These are phyloP conservation scores for Barbatosphaeria neglecta DNA, from an alignment of 495 filamentous ascomycete genomes.

Conservation along the genomic window DNA sequence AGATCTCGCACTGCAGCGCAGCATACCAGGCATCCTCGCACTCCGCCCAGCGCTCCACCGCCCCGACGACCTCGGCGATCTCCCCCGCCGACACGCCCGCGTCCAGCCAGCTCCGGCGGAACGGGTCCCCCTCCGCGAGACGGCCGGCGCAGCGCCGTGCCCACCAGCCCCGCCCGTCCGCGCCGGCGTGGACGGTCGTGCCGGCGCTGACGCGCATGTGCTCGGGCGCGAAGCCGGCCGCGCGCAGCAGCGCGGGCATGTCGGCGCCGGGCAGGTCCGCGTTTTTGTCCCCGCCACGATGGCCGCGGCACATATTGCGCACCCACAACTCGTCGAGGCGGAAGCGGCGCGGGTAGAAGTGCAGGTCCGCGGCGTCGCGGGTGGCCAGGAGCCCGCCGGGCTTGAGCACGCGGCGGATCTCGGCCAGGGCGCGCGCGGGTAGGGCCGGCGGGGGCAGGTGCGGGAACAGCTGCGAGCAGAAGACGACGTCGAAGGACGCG, in stretches of 20 bases:
- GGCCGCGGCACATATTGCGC: constrained; percentile 9
- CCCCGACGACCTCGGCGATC: constrained; percentile 19
- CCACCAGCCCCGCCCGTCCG: constrained; percentile 17
- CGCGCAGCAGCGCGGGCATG: constrained; percentile 19
- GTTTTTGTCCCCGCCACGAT: constrained; percentile 9
- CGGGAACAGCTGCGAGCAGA: constrained; percentile 40
- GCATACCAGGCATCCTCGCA: constrained; percentile 28
- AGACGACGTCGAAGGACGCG: constrained; percentile 45
- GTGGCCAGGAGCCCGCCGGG: constrained; percentile 39
- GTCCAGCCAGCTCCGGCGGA: constrained; percentile 24
- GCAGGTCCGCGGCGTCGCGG: constrained; percentile 31
- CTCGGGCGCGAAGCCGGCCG: constrained; percentile 22
- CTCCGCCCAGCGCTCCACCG: constrained; percentile 19
- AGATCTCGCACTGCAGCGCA: constrained; percentile 23
- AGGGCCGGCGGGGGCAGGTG: constrained; percentile 32
- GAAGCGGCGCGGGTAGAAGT: constrained; percentile 11
- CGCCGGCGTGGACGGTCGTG: constrained; percentile 13
- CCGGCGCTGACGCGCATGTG: constrained; percentile 22
- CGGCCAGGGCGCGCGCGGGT: constrained; percentile 8
- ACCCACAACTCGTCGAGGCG: constrained; percentile 21
- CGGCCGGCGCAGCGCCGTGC: constrained; percentile 16
- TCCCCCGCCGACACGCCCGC: constrained; percentile 23
- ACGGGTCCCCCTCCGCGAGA: constrained; percentile 20
- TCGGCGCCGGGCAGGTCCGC: constrained; percentile 11
- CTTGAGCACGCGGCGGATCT: constrained; percentile 16